phyloP scores from a whole-genome alignment of 2,329 filamentous ascomycete species.

The Pestalotiopsis fici region DNA sequence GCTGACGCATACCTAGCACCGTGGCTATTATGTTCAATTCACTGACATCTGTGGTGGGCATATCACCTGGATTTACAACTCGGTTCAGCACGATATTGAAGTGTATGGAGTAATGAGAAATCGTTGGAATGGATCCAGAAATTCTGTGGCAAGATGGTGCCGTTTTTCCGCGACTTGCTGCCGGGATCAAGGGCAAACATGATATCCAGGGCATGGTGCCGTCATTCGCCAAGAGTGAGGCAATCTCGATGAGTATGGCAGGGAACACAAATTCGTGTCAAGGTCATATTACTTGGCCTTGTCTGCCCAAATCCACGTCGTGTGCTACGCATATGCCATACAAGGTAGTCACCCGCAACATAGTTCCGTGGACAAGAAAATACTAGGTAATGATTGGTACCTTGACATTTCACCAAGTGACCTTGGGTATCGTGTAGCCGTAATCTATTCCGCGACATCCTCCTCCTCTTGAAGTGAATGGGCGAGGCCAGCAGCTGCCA shows the following conservation, averaged over 20 bases:
- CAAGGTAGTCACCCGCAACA: no score
- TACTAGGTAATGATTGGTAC: no score
- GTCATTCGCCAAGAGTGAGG: no score
- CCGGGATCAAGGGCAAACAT: not conserved
- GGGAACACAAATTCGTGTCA: no score
- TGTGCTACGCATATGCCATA: no score
- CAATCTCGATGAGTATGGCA: no score
- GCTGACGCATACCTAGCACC: constrained; percentile 38
- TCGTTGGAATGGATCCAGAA: not conserved
- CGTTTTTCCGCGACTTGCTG: not conserved
- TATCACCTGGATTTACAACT: constrained; percentile 16
- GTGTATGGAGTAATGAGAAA: not conserved
- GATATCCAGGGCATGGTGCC: no score
- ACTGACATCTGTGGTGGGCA: constrained; percentile 49
- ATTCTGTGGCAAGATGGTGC: not conserved
- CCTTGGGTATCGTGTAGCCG: no score
- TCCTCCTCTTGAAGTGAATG: not conserved
- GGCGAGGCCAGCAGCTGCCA: not conserved
- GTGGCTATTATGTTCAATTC: constrained; percentile 54
- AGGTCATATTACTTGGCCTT: no score
- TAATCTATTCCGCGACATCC: not conserved
- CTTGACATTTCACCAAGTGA: no score
- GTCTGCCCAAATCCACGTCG: no score
- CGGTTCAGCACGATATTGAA: not conserved
- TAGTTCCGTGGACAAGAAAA: no score